These are phyloP conservation scores for Hibiscus mutabilis DNA, from an alignment of 345 rosid species.

Conservation along the genomic window DNA sequence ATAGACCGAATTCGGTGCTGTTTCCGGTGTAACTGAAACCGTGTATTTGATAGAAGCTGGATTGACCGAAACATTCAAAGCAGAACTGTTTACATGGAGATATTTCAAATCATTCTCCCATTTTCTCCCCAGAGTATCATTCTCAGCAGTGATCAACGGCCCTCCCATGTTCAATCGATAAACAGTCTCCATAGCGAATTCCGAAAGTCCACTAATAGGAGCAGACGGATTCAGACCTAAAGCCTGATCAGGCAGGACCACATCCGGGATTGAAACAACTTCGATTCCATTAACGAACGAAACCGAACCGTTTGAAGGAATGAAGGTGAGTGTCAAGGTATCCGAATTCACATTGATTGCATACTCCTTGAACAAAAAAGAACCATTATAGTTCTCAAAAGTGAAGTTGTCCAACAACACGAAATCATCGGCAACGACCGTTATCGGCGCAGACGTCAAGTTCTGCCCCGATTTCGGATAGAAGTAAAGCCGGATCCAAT, in stretches of 20 bases:
- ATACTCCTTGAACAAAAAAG: constrained; percentile 82
- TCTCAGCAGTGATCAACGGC: constrained; percentile 68
- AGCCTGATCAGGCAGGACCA: constrained; percentile 68
- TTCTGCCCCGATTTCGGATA: constrained; percentile 44
- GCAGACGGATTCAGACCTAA: constrained; percentile 50
- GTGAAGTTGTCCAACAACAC: constrained; percentile 85
- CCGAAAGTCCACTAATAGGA: constrained; percentile 58
- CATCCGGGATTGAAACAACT: constrained; percentile 75
- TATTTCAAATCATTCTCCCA: constrained; percentile 84
- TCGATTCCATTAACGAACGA: constrained; percentile 88
- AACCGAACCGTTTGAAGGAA: constrained; percentile 65
- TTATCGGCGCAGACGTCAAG: constrained; percentile 48
- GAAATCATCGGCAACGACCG: constrained; percentile 65
- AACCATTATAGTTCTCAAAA: constrained; percentile 47
- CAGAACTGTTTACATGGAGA: constrained; percentile 83
- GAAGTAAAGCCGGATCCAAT: constrained; percentile 97
- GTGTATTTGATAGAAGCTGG: constrained; percentile 64
- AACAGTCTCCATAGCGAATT: constrained; percentile 68
- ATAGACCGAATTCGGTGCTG: constrained; percentile 85
- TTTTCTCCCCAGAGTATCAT: constrained; percentile 81
- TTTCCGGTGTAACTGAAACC: constrained; percentile 40
- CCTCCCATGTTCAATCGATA: constrained; percentile 92
- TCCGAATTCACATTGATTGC: constrained; percentile 70
- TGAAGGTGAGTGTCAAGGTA: constrained; percentile 53
- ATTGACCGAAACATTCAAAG: constrained; percentile 46